Evolutionary conservation across 129 eudicot species (phyloP), one percentile per base, ranked within the genome.

Genomic region (Calendula officinalis): DNA sequence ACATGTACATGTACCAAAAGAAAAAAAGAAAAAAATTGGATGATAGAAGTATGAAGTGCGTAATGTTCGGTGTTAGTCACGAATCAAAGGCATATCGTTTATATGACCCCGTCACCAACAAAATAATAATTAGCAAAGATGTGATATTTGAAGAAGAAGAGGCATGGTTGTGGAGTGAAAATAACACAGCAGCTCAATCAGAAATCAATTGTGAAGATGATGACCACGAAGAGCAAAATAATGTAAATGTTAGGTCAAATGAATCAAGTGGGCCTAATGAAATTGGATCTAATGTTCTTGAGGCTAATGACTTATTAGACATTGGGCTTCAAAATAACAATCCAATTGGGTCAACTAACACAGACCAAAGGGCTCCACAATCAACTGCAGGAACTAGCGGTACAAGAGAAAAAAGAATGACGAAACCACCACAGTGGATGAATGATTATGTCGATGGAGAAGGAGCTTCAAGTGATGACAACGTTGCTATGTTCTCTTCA

Each of bases 331-430:
- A 22, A 22, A 22, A 22, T 22, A 22, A 22, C 30, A 22, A 22
- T 22, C 30, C 30, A 22, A 22, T 22, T 45, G 50, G 10, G 50
- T 11, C 50, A 0, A 11, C 5, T 48, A 48, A 48, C 7, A n/a
- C 3, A 3, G 4, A 17, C 13, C 54, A 48, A 48, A 48, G 17
- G 7, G 13, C 22, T 14, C 54, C 54, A 48, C 54, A 48, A 12
- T 22, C 30, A 22, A 22, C 30, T 2, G 54, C 54, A 48, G 22
- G 22, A 48, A 13, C 22, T 11, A 48, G 3, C 13, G 54, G 13
- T 7, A 17, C n/a, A 48, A 56, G 42, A 56, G 43, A 15, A 16
- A 56, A 56, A 56, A 56, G 62, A 15, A 42, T 35, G 8, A 56
- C 39, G 34, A 56, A 37, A 35, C n/a, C 62, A 3, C 62, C 62